phyloP scores from a whole-genome alignment of 2,329 filamentous ascomycete genomes.

The Xylariaceae sp. region DNA sequence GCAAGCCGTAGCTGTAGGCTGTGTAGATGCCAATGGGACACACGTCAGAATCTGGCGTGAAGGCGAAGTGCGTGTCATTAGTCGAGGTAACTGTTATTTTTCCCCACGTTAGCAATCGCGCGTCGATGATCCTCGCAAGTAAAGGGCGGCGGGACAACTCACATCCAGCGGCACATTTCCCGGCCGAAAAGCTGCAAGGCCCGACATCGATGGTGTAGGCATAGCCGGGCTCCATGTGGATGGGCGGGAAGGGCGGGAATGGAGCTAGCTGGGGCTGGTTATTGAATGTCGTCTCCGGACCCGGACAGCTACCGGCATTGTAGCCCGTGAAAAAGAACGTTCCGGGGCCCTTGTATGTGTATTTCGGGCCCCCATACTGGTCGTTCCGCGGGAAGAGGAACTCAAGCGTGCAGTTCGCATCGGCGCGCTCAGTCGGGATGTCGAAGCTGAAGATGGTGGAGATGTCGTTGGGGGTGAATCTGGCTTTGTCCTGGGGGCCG shows the following conservation, averaged over 20 bases:
- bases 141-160: not conserved
- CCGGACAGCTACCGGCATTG: conserved; percentile 28
- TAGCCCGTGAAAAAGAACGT: conserved; percentile 32
- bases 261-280: conserved; percentile 27
- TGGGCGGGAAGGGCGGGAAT: conserved; percentile 28
- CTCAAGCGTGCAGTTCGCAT: conserved; percentile 42
- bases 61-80: conserved; percentile 31
- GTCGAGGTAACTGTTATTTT: conserved; percentile 26
- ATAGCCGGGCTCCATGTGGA: conserved; percentile 32
- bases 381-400: conserved; percentile 39
- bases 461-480: conserved; percentile 35
- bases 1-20: conserved; percentile 28
- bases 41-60: conserved; percentile 25
- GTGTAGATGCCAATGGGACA: conserved; percentile 32
- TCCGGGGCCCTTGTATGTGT: conserved; percentile 34
- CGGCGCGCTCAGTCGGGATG: conserved; percentile 34
- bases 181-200: conserved; percentile 28
- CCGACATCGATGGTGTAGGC: conserved; percentile 32
- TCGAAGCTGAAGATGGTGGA: conserved; percentile 42
- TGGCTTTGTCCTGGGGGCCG: conserved; percentile 36
- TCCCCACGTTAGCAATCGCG: conserved; percentile 6
- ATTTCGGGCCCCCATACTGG: conserved; percentile 33
- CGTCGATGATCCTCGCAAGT: not conserved
- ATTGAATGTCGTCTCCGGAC: conserved; percentile 27
- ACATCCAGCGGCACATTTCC: conserved; percentile 30